Evolutionary conservation across 2,329 filamentous ascomycete species (phyloP).

Genomic region (Beauveria asiatica): DNA sequence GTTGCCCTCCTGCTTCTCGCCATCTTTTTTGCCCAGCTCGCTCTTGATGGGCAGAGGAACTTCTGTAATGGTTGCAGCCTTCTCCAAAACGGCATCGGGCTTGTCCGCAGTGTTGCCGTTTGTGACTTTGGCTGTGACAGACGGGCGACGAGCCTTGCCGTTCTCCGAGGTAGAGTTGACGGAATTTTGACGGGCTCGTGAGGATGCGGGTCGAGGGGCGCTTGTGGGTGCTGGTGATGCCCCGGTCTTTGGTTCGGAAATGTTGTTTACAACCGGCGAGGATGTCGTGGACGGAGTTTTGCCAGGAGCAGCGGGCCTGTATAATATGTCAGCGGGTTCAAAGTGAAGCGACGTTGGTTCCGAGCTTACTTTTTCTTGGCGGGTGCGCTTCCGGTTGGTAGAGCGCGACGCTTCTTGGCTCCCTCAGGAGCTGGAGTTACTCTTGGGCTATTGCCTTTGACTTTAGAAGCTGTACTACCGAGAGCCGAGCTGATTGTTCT

Average conservation of each 20-base stretch:
- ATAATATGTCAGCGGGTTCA: constrained; percentile 10
- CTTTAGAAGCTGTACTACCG: constrained; percentile 42
- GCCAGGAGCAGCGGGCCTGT: constrained; percentile 32
- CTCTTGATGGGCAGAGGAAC: constrained; percentile 24
- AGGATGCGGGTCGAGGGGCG: constrained; percentile 54
- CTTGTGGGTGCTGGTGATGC: constrained; percentile 52
- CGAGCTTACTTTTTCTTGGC: constrained; percentile 65
- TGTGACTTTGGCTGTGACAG: constrained; percentile 52
- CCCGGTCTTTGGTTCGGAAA: constrained; percentile 50
- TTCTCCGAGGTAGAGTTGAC: constrained; percentile 51
- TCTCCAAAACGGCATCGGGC: constrained; percentile 22
- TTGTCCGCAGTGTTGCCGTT: constrained; percentile 38
- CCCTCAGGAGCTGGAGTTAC: constrained; percentile 60
- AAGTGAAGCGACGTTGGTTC: constrained; percentile 7
- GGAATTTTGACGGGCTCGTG: constrained; percentile 69
- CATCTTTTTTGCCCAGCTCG: constrained; percentile 27
- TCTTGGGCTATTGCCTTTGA: constrained; percentile 55
- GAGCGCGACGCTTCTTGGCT: constrained; percentile 64
- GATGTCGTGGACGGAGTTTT: constrained; percentile 65
- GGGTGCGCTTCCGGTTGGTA: constrained; percentile 56
- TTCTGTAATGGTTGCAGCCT: constrained; percentile 46
- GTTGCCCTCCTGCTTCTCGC: constrained; percentile 21
- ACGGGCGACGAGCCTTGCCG: constrained; percentile 44
- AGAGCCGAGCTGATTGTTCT: constrained; percentile 57
- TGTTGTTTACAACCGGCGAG: constrained; percentile 63